These are phyloP conservation scores for Dichotomocladium elegans DNA, from an alignment of 371 early-diverging fungal genomes.

Conservation along the genomic window DNA sequence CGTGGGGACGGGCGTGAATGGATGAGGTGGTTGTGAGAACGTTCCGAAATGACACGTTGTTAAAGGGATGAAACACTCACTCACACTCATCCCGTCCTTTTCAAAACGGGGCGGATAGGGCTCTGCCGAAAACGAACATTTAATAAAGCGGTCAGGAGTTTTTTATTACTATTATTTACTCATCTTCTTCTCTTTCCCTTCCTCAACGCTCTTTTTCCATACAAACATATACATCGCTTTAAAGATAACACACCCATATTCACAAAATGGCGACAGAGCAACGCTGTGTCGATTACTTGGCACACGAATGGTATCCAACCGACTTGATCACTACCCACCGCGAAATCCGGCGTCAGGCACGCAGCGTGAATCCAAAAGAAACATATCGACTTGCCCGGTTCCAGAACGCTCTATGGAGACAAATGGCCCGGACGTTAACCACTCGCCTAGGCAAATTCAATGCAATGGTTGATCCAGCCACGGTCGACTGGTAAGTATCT, in stretches of 20 bases:
- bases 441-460: constrained; percentile 12
- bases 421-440: constrained; percentile 29
- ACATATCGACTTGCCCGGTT: constrained; percentile 17
- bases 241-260: not conserved
- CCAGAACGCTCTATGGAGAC: constrained; percentile 40
- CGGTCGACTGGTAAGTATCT: constrained; percentile 26
- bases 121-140: constrained; percentile 1
- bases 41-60: not conserved
- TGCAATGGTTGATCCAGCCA: constrained; percentile 22
- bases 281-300: constrained; percentile 18
- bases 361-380: constrained; percentile 10
- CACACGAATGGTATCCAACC: constrained; percentile 12
- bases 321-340: constrained; percentile 8
- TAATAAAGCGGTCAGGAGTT: constrained; percentile 2
- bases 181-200: not conserved
- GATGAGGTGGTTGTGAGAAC: no score
- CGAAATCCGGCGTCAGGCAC: constrained; percentile 10
- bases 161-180: not conserved
- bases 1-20: no score
- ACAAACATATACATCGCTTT: not conserved
- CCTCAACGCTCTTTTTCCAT: not conserved
- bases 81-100: not conserved
- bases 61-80: not conserved
- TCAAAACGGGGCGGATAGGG: not conserved
- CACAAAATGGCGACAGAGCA: no score